Conservation (phyloP, 1,284 basidiomycete species). For the Cutaneotrichosporon cutaneum region DNA sequence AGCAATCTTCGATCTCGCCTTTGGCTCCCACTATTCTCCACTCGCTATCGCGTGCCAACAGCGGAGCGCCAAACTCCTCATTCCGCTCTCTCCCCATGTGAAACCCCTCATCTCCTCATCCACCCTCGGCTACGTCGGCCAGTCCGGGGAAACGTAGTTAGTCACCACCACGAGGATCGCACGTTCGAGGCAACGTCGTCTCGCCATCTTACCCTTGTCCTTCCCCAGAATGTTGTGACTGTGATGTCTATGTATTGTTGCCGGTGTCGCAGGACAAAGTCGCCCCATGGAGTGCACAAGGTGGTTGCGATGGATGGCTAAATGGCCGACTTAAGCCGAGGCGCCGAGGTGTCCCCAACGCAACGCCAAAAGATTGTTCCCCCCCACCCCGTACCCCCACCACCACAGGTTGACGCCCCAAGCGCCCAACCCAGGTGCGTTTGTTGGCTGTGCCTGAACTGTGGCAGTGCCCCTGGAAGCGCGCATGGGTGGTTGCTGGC, state of each 20-base stretch:
- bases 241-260: not conserved
- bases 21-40: not conserved
- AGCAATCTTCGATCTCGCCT: not conserved
- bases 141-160: not conserved
- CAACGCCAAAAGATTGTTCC: not conserved
- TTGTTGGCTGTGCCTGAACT: not conserved
- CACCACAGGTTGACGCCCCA: no score
- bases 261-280: not conserved
- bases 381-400: not conserved
- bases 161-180: conserved; percentile 7
- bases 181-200: not conserved
- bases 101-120: not conserved
- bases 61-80: not conserved
- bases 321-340: conserved; percentile 2
- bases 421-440: no score
- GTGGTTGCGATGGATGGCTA: not conserved
- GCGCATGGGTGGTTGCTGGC: not conserved
- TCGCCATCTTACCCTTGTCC: not conserved
- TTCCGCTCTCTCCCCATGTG: no score
- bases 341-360: not conserved
- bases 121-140: not conserved
- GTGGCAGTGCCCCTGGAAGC: not conserved
- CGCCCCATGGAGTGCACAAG: not conserved
- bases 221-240: not conserved
- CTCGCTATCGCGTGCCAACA: conserved; percentile 1